Evolutionary conservation across 2,329 filamentous ascomycete genomes (phyloP).

Genomic region (Aureobasidium sp.): DNA sequence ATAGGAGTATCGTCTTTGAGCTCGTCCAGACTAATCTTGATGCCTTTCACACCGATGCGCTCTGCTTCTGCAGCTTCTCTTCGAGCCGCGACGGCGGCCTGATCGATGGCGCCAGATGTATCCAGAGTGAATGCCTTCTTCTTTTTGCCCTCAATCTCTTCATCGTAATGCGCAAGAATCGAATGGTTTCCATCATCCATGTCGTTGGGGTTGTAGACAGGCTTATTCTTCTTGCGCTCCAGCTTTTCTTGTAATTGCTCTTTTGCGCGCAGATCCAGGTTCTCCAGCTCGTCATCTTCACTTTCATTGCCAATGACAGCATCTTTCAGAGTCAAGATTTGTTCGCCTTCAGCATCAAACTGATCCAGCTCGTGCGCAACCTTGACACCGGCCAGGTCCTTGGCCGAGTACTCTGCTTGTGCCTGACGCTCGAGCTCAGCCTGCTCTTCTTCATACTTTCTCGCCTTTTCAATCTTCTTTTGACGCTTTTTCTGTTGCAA

Average conservation of each 20-base stretch:
- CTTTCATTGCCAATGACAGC: constrained; percentile 72
- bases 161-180: constrained; percentile 87
- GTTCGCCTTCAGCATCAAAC: constrained; percentile 71
- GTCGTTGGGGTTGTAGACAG: constrained; percentile 79
- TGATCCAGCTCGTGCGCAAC: constrained; percentile 80
- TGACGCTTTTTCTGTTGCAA: constrained; percentile 86
- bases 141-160: constrained; percentile 89
- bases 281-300: constrained; percentile 85
- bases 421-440: constrained; percentile 63
- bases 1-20: constrained; percentile 55
- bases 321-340: constrained; percentile 92
- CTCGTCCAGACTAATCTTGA: constrained; percentile 72
- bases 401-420: constrained; percentile 71
- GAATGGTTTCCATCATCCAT: constrained; percentile 56
- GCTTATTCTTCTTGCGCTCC: constrained; percentile 82
- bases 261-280: constrained; percentile 61
- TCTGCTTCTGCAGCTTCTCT: constrained; percentile 38
- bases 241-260: constrained; percentile 70
- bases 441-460: constrained; percentile 65
- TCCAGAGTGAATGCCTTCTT: constrained; percentile 75
- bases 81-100: constrained; percentile 52
- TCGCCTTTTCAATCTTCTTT: constrained; percentile 74
- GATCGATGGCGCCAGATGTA: constrained; percentile 62
- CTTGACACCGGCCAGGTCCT: constrained; percentile 82
- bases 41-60: constrained; percentile 53